Evolutionary conservation across 768 basidiomycete species (phyloP).

Genomic region (Rhizopogon roseolus): DNA sequence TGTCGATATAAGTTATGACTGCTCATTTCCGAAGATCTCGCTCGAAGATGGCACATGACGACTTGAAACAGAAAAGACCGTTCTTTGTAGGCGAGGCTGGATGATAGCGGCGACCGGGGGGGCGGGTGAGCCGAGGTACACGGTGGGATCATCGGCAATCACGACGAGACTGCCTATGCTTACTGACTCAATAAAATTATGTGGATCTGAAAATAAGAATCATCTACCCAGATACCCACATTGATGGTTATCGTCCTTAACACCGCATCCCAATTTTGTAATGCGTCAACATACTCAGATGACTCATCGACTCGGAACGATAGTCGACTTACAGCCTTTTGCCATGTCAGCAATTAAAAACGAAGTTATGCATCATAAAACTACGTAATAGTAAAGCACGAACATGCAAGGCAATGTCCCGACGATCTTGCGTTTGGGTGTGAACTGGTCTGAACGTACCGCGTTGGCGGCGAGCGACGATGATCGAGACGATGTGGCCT

Average conservation of each 20-base stretch:
- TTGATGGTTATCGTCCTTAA: slow-evolving; percentile 21
- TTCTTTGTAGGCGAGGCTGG: no score
- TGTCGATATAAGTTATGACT: slow-evolving; percentile 28
- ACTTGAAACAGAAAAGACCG: slow-evolving; percentile 1
- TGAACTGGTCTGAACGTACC: slow-evolving; percentile 11
- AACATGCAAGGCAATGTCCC: slow-evolving; percentile 45
- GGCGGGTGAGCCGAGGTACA: no score
- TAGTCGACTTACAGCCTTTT: slow-evolving; percentile 31
- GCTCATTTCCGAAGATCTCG: slow-evolving; percentile 28
- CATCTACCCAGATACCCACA: slow-evolving; percentile 9
- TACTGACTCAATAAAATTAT: background rate
- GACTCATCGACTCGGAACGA: no score
- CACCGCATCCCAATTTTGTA: slow-evolving; percentile 11
- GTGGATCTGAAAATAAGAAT: slow-evolving; percentile 4
- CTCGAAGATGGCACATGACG: slow-evolving; percentile 12
- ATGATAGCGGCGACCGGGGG: slow-evolving; percentile 23
- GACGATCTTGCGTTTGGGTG: slow-evolving; percentile 38
- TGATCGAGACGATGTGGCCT: slow-evolving; percentile 19
- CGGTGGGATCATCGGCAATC: background rate
- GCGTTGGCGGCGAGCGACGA: slow-evolving; percentile 29
- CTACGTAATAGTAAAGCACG: slow-evolving; percentile 8
- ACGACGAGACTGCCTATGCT: no score
- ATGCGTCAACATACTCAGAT: no score
- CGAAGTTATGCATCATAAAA: background rate
- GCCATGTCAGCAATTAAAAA: background rate